Evolutionary conservation across 2,329 filamentous ascomycete genomes (phyloP).

Genomic region (Colletotrichum somersetense): DNA sequence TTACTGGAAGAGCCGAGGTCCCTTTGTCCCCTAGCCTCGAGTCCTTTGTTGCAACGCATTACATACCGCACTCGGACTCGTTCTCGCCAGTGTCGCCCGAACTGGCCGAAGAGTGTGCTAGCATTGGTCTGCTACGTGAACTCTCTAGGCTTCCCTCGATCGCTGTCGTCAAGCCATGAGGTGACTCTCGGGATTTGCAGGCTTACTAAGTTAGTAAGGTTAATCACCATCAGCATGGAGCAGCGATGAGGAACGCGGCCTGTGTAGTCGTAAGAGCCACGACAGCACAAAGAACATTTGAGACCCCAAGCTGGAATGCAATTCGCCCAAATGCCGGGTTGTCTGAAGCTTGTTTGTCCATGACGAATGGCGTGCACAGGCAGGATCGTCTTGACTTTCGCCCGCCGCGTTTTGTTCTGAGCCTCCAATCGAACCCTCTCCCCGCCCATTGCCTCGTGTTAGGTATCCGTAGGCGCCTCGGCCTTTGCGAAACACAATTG

Average conservation of each 20-base stretch:
- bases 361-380: constrained; percentile 8
- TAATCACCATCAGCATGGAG: background rate
- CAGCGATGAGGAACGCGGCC: constrained; percentile 13
- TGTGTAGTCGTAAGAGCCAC: background rate
- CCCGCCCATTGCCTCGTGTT: constrained; percentile 17
- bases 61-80: constrained; percentile 37
- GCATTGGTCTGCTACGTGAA: background rate
- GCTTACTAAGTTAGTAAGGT: constrained; percentile 8
- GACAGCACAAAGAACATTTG: background rate
- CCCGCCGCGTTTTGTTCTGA: constrained; percentile 6
- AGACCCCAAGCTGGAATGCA: constrained; percentile 28
- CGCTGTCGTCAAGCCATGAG: background rate
- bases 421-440: background rate
- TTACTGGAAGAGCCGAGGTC: constrained; percentile 25
- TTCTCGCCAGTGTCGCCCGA: constrained; percentile 33
- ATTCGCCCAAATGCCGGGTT: constrained; percentile 17
- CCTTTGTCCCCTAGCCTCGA: constrained; percentile 2
- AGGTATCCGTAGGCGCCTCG: constrained; percentile 22
- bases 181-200: constrained; percentile 11
- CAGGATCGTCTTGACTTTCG: background rate
- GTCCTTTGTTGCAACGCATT: constrained; percentile 7
- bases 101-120: constrained; percentile 7
- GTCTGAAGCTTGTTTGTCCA: constrained; percentile 36
- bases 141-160: constrained; percentile 15
- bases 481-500: constrained; percentile 20